phyloP scores from a whole-genome alignment of 805 yeast species.

The Candida saitoana region DNA sequence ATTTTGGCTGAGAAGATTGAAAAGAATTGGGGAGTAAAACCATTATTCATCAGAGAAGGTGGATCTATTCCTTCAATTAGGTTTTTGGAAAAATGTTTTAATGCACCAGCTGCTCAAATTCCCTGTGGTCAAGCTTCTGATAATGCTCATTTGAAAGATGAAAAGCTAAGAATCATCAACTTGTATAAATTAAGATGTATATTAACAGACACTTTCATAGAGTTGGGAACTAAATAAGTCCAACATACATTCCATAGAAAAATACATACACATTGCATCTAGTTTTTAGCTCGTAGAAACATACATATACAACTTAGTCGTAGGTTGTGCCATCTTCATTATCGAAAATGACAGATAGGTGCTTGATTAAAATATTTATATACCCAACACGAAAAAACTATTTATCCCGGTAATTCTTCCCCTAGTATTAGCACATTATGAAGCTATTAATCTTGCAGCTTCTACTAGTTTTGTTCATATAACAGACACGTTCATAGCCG shows the following conservation, averaged over 20 bases:
- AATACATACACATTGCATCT: too few species aligned
- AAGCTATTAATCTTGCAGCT: constrained; percentile 13
- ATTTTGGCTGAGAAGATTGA: constrained; percentile 59
- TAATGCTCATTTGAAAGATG: constrained; percentile 89
- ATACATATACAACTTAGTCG: too few species aligned
- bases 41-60: constrained; percentile 89
- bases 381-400: too few species aligned
- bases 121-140: constrained; percentile 97
- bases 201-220: constrained; percentile 49
- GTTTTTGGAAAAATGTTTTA: constrained; percentile 72
- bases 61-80: constrained; percentile 93
- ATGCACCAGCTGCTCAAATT: constrained; percentile 89
- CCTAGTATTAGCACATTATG: constrained; percentile 3
- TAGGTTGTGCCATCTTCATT: too few species aligned
- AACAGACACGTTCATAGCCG: constrained; percentile 19
- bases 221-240: constrained; percentile 24
- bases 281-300: too few species aligned
- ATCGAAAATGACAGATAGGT: too few species aligned
- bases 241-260: too few species aligned
- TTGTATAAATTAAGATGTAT: constrained; percentile 70
- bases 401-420: too few species aligned
- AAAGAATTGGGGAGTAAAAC: constrained; percentile 72
- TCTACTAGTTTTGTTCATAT: constrained; percentile 17
- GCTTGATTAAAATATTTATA: too few species aligned
- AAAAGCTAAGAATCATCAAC: constrained; percentile 74